Percentiles rank a stretch among this genome's conserved stretches.
phyloP scores from a whole-genome alignment of 495 filamentous ascomycete species.

The Penicillium bovifimosum region DNA sequence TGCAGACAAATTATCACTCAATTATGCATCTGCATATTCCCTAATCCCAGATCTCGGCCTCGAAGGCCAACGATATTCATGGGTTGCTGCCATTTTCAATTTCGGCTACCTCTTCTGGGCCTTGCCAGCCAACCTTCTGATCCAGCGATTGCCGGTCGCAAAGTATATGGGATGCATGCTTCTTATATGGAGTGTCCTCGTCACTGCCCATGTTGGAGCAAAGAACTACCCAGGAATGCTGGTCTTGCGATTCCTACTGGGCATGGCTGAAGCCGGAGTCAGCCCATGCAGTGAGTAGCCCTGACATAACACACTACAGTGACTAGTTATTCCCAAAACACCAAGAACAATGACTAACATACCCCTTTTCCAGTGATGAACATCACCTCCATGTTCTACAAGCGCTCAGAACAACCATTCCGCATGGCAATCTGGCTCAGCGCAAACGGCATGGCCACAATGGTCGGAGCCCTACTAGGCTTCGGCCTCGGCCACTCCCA shows the following conservation, averaged over 20 bases:
- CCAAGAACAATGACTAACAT: background rate
- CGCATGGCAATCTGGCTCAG: conserved; percentile 60
- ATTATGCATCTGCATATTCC: conserved; percentile 39
- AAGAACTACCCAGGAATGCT: conserved; percentile 53
- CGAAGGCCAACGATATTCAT: conserved; percentile 50
- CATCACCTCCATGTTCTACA: conserved; percentile 65
- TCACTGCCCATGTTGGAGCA: conserved; percentile 52
- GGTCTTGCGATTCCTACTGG: conserved; percentile 55
- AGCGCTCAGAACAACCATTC: conserved; percentile 57
- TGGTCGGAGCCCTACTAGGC: conserved; percentile 48
- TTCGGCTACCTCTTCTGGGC: conserved; percentile 49
- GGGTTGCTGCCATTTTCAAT: conserved; percentile 48
- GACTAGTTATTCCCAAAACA: no score
- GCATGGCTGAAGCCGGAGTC: conserved; percentile 59
- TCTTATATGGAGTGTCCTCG: conserved; percentile 51
- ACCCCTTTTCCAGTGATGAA: conserved; percentile 31
- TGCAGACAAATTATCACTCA: conserved; percentile 33
- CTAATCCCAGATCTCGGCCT: conserved; percentile 39
- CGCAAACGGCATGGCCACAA: conserved; percentile 54
- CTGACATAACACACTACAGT: no score
- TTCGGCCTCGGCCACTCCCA: conserved; percentile 50
- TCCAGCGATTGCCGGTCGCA: conserved; percentile 51
- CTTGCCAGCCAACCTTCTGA: conserved; percentile 47
- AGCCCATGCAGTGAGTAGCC: conserved; percentile 38
- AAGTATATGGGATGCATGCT: conserved; percentile 57